phyloP scores from a whole-genome alignment of 2,329 filamentous ascomycete genomes.

The Talaromyces marneffei region DNA sequence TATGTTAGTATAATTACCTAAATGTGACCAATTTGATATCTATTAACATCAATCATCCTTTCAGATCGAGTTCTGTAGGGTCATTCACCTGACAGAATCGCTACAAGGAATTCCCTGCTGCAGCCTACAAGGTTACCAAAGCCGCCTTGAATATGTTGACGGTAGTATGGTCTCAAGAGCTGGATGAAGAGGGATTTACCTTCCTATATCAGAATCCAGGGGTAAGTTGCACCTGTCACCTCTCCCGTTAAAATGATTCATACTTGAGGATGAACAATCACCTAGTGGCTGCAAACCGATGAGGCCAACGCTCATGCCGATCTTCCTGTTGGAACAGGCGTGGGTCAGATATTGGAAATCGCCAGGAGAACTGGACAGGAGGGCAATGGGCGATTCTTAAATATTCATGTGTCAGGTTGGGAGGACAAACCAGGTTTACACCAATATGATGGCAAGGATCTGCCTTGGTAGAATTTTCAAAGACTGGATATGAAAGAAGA shows the following conservation, averaged over 20 bases:
- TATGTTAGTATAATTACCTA: constrained; percentile 29
- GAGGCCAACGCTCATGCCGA: constrained; percentile 39
- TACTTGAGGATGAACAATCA: background rate
- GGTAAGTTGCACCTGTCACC: background rate
- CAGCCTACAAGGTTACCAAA: constrained; percentile 44
- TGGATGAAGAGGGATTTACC: constrained; percentile 3
- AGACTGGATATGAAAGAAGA: background rate
- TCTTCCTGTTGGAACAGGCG: constrained; percentile 36
- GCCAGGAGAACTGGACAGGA: constrained; percentile 37
- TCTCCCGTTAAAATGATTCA: background rate
- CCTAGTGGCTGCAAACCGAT: constrained; percentile 45
- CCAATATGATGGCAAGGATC: constrained; percentile 33
- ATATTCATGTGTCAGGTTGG: constrained; percentile 37
- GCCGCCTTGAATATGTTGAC: constrained; percentile 46
- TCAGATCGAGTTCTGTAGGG: constrained; percentile 39
- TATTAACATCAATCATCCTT: background rate
- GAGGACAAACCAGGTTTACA: constrained; percentile 31
- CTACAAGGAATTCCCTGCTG: constrained; percentile 22
- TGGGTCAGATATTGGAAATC: constrained; percentile 38
- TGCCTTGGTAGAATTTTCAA: constrained; percentile 25
- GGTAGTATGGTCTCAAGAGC: constrained; percentile 17
- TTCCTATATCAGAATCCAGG: constrained; percentile 3
- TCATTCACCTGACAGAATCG: constrained; percentile 31
- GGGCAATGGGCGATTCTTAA: constrained; percentile 46
- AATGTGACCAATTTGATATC: background rate